phyloP scores from a whole-genome alignment of 1,139 yeast species.

The Spathaspora sp. region DNA sequence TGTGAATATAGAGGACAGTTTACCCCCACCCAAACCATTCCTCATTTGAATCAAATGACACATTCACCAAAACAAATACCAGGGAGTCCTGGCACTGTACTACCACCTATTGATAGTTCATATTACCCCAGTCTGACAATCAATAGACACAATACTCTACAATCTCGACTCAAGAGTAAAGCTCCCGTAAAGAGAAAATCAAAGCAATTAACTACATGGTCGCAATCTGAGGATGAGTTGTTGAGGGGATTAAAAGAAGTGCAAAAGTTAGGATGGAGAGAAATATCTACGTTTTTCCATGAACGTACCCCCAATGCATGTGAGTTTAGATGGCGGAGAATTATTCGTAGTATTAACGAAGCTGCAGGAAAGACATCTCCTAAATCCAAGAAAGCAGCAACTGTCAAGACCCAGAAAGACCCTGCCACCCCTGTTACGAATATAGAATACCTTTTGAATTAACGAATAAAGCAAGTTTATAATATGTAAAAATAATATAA shows the following conservation, averaged over 20 bases:
- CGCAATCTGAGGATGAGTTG: slow-evolving; percentile 39
- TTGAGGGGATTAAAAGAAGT: slow-evolving; percentile 39
- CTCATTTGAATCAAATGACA: not conserved
- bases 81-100: not conserved
- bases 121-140: not conserved
- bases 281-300: slow-evolving; percentile 40
- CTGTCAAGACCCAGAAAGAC: not conserved
- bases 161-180: not conserved
- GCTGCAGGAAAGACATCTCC: not conserved
- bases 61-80: not conserved
- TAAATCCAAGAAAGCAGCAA: not conserved
- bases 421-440: not conserved
- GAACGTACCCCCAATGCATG: slow-evolving; percentile 50
- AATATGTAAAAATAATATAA: not conserved
- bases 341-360: slow-evolving; percentile 29
- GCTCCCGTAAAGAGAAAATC: slow-evolving; percentile 17
- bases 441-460: slow-evolving; percentile 1
- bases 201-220: slow-evolving; percentile 41
- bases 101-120: not conserved
- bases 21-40: not conserved
- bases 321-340: slow-evolving; percentile 48
- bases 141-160: not conserved
- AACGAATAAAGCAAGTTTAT: not conserved
- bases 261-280: slow-evolving; percentile 48
- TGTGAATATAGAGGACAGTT: not conserved